Conservation (phyloP, 306 rosid genomes). For the Quercus glauca region DNA sequence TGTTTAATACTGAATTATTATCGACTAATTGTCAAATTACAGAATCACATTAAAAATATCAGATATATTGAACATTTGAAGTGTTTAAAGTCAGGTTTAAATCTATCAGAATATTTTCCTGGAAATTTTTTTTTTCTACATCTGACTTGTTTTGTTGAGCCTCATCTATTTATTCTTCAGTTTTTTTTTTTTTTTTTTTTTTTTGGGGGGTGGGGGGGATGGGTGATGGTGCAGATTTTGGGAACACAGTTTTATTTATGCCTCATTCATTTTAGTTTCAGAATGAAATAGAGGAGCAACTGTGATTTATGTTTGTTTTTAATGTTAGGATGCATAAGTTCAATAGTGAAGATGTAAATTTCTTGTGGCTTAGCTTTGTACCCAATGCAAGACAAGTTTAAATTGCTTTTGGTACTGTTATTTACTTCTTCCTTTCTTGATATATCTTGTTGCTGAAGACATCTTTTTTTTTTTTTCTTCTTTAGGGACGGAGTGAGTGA, state of each 20-base stretch:
- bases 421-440: conserved; percentile 9
- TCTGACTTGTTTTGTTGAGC: neutral
- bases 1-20: neutral
- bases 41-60: neutral
- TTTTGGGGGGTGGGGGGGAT: too few species aligned
- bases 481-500: conserved; percentile 93
- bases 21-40: neutral
- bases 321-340: neutral
- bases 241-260: neutral
- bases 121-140: neutral
- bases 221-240: neutral
- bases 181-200: neutral
- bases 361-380: neutral
- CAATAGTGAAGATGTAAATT: neutral
- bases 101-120: neutral
- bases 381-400: neutral
- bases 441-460: conserved; percentile 3
- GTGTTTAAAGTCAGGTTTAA: neutral
- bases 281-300: neutral
- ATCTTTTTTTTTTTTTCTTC: conserved; percentile 6
- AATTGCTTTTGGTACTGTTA: neutral
- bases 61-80: neutral
- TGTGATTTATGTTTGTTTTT: neutral
- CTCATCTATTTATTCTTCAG: too few species aligned
- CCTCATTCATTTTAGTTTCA: neutral